A percentile compares a stretch with the other conserved stretches of the same genome.
Conservation (phyloP, 768 basidiomycete species). For the Tricholoma terreum region DNA sequence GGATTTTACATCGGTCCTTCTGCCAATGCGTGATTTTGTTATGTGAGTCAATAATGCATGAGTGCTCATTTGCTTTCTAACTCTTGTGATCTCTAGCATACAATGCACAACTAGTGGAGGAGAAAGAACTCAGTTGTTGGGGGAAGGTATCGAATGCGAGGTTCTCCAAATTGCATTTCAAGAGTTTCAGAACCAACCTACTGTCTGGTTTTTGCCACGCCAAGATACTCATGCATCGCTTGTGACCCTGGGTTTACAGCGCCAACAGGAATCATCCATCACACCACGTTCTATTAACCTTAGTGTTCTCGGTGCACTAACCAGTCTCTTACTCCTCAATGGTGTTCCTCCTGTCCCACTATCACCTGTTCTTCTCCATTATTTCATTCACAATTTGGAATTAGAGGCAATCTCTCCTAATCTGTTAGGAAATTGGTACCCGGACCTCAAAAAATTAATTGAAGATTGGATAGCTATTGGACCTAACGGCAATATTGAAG, state of each 20-base stretch:
- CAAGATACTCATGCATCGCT: not conserved
- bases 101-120: not conserved
- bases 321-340: not conserved
- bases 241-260: not conserved
- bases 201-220: not conserved
- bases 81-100: not conserved
- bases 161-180: not conserved
- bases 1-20: not conserved
- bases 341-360: not conserved
- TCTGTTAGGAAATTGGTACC: not conserved
- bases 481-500: not conserved
- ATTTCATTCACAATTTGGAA: slow-evolving; percentile 1
- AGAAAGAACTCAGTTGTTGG: not conserved
- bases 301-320: not conserved
- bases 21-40: not conserved
- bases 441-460: not conserved
- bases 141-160: not conserved
- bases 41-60: not conserved
- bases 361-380: not conserved
- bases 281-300: not conserved
- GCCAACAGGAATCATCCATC: not conserved
- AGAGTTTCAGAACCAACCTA: not conserved
- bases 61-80: not conserved
- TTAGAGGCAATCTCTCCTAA: not conserved
- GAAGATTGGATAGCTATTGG: not conserved